phyloP scores from a whole-genome alignment of 352 stramenopile species.

The Globisporangium iwayamae region DNA sequence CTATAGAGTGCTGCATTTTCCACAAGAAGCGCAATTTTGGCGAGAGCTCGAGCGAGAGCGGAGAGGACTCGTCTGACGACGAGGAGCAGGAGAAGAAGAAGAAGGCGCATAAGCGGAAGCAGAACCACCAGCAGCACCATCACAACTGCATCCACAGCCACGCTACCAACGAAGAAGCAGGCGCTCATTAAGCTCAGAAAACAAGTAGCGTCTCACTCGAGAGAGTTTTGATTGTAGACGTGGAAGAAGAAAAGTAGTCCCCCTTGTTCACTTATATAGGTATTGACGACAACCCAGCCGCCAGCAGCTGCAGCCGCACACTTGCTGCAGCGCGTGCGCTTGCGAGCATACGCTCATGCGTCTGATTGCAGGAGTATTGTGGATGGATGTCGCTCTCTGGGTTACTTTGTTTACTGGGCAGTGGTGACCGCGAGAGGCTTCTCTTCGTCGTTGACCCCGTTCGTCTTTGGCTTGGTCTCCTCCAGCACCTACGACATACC shows the following conservation, averaged over 20 bases:
- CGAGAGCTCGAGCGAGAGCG: slow-evolving; percentile 90
- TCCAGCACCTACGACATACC: slow-evolving; percentile 22
- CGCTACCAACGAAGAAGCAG: background rate
- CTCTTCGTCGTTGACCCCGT: background rate
- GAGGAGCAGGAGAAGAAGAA: slow-evolving; percentile 20
- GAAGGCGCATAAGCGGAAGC: slow-evolving; percentile 1
- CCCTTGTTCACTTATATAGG: slow-evolving; percentile 8
- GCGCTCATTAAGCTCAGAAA: background rate
- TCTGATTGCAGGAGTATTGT: background rate
- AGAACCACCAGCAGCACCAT: slow-evolving; percentile 10
- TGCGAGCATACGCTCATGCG: background rate
- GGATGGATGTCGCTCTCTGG: background rate
- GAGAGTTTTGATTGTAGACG: background rate
- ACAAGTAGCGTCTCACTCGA: background rate
- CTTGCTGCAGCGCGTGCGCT: background rate
- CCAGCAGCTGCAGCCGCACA: background rate
- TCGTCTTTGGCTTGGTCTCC: slow-evolving; percentile 25
- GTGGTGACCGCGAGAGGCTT: background rate
- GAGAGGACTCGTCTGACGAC: slow-evolving; percentile 68
- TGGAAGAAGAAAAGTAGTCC: background rate
- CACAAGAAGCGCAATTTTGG: slow-evolving; percentile 91
- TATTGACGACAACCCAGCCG: background rate
- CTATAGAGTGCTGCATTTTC: slow-evolving; percentile 90
- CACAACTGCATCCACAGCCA: slow-evolving; percentile 18
- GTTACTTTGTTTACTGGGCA: background rate